Base-by-base conservation (phyloP, 1,139 yeast species). In the Torulaspora globosa region DNA sequence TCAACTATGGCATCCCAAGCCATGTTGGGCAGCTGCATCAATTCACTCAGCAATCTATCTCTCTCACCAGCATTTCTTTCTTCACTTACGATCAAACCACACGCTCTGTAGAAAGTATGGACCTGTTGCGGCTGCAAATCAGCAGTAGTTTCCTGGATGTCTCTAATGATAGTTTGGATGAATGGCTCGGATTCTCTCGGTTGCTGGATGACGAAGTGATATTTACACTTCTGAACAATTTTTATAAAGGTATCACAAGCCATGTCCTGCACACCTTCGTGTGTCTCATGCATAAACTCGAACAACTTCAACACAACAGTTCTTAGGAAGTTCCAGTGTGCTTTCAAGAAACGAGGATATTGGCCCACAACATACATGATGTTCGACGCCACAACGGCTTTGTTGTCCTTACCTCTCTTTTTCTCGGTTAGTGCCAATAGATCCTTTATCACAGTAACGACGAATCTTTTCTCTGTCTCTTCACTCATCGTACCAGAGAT, bases 331-430 rank as follows among this genome's bases (percentile, higher is more conserved):
- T 87, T 87, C 98, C 98, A 92, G 68, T 92, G 98, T 8, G 98
- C 97, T 61, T 89, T 90, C 65, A 92, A 75, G 63, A 94, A 94
- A 63, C 99, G 76, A 46, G 99, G 99, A 65, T 92, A 92, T 71
- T 92, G 99, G 42, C 99, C 99, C 53, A 92, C 98, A 70, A 92
- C 94, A 71, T 92, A 92, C 99, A 92, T 92, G 63, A 92, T 94
- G 66, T 92, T 92, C 11, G 97, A 90, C 4, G 99, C 99, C 50
- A 94, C 97, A 48, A 92, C 97, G 1, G 98, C 99, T 69, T 92
- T 92, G 70, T 94, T 92, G 67, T 89, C 97, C 66, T 92, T 92
- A 53, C 98, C 98, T 56, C 96, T 80, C 70, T 90, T 92, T 84
- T 86, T 84, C 65, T 92, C 98, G 6, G 98, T 90, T 56, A 92